These are phyloP conservation scores for Cladophialophora psammophila DNA, from an alignment of 2,329 filamentous ascomycete species.

Conservation along the genomic window DNA sequence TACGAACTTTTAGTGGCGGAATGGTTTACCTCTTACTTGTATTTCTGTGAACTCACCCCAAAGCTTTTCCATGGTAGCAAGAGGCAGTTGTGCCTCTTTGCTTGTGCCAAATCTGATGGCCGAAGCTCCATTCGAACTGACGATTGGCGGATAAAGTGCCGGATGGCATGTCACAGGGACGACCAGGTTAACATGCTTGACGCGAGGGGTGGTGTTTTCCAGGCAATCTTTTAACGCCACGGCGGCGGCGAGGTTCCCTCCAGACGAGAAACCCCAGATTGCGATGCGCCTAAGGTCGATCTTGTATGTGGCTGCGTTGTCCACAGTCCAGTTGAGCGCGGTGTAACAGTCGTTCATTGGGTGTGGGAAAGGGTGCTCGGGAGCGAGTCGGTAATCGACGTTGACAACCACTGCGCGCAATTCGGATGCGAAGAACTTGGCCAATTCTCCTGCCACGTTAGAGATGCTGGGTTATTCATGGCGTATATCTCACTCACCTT, in stretches of 20 bases:
- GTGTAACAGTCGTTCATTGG: constrained; percentile 40
- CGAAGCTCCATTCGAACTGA: no score
- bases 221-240: constrained; percentile 36
- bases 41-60: no score
- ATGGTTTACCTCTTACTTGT: not conserved
- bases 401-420: constrained; percentile 32
- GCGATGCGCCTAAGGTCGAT: constrained; percentile 52
- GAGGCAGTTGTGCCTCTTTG: no score
- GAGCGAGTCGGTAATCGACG: constrained; percentile 43
- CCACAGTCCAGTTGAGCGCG: constrained; percentile 37
- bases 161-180: constrained; percentile 6
- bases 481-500: not conserved
- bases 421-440: constrained; percentile 11
- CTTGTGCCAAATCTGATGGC: no score
- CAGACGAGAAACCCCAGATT: constrained; percentile 54
- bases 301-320: constrained; percentile 46
- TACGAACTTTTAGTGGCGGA: not conserved
- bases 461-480: not conserved
- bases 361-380: constrained; percentile 40
- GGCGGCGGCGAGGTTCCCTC: constrained; percentile 52
- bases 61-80: no score
- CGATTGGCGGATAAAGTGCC: not conserved
- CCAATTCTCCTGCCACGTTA: not conserved
- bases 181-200: constrained; percentile 8
- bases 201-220: not conserved